Percentiles rank a stretch among this genome's conserved stretches.
Evolutionary conservation across 2,329 filamentous ascomycete genomes (phyloP).

Genomic region (Epichloe coenophiala): DNA sequence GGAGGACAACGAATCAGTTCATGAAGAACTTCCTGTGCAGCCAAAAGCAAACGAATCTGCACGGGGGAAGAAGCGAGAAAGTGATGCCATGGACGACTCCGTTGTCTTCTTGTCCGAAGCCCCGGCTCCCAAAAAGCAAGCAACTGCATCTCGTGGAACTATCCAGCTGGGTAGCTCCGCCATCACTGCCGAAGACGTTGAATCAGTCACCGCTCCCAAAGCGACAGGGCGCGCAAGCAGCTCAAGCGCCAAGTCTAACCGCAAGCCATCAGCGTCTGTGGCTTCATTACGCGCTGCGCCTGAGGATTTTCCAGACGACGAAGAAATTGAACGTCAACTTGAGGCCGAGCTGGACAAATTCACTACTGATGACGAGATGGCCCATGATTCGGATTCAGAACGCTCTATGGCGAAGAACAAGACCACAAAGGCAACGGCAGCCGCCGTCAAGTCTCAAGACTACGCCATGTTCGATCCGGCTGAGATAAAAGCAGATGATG

Average conservation of each 20-base stretch:
- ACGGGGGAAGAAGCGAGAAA: slow-evolving; percentile 51
- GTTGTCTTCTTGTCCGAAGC: slow-evolving; percentile 28
- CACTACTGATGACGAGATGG: slow-evolving; percentile 36
- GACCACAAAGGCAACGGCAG: slow-evolving; percentile 15
- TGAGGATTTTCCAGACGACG: slow-evolving; percentile 40
- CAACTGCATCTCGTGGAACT: slow-evolving; percentile 36
- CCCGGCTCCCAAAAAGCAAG: slow-evolving; percentile 46
- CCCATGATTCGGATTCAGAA: slow-evolving; percentile 32
- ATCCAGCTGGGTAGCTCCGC: slow-evolving; percentile 26
- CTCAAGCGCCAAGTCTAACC: slow-evolving; percentile 24
- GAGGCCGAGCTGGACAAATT: slow-evolving; percentile 50
- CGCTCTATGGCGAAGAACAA: slow-evolving; percentile 18
- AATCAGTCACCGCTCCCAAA: slow-evolving; percentile 25
- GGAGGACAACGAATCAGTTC: slow-evolving; percentile 19
- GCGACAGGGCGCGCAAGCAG: slow-evolving; percentile 19
- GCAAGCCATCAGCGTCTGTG: slow-evolving; percentile 34
- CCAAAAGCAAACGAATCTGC: slow-evolving; percentile 24
- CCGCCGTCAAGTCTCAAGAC: slow-evolving; percentile 20
- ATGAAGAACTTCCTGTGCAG: slow-evolving; percentile 13
- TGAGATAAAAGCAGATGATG: slow-evolving; percentile 31
- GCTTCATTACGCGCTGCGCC: slow-evolving; percentile 27
- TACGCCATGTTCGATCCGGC: slow-evolving; percentile 41
- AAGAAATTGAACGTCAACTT: slow-evolving; percentile 52
- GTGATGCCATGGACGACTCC: slow-evolving; percentile 42
- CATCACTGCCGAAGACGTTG: slow-evolving; percentile 25